A percentile compares a stretch with the other conserved stretches of the same genome.
Conservation (phyloP, 305 asterid species). For the Fraxinus baroniana region DNA sequence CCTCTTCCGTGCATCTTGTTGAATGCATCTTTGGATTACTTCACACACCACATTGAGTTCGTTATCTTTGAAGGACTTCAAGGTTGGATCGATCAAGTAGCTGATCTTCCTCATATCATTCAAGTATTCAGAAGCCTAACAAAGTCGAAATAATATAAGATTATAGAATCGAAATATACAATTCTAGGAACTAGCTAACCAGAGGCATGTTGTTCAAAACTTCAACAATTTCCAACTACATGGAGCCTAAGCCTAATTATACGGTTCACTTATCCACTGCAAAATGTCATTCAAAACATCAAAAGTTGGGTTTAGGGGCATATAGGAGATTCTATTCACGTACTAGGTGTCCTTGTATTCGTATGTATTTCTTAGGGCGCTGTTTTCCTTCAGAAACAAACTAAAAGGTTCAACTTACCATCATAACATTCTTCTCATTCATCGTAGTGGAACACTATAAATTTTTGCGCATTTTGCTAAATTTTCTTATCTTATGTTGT, state of each 20-base stretch:
- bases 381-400: background rate
- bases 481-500: background rate
- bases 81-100: conserved; percentile 57
- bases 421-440: background rate
- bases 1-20: conserved; percentile 57
- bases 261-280: background rate
- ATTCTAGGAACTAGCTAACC: background rate
- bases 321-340: background rate
- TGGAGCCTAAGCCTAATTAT: background rate
- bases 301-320: background rate
- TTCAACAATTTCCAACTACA: background rate
- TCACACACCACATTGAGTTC: conserved; percentile 66
- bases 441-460: background rate
- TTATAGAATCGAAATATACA: background rate
- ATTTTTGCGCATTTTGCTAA: background rate
- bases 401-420: background rate
- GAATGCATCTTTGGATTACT: conserved; percentile 62
- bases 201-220: background rate
- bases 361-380: background rate
- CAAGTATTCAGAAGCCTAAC: conserved; percentile 57
- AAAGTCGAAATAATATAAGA: background rate
- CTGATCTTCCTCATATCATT: conserved; percentile 36
- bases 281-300: background rate
- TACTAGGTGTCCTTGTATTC: background rate
- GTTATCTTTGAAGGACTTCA: conserved; percentile 57